These are phyloP conservation scores for Kwoniella shandongensis DNA, from an alignment of 768 basidiomycete species.

Conservation along the genomic window DNA sequence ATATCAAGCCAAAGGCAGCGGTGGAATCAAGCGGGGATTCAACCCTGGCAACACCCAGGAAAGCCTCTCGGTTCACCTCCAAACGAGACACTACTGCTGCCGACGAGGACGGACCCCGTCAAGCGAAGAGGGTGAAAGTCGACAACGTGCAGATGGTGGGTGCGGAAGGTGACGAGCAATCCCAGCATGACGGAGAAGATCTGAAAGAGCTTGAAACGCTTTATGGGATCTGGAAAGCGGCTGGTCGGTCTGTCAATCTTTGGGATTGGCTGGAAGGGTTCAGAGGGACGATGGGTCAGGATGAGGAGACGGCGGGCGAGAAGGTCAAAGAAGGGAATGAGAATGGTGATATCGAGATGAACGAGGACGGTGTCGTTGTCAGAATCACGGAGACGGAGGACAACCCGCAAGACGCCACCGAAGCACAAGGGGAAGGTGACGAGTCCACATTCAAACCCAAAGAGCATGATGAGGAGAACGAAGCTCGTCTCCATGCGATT, in stretches of 20 bases:
- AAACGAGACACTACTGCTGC: neutral
- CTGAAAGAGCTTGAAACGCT: constrained; percentile 36
- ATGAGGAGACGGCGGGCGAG: neutral
- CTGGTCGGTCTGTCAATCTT: constrained; percentile 43
- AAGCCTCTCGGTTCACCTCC: neutral
- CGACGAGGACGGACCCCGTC: neutral
- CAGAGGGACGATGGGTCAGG: constrained; percentile 19
- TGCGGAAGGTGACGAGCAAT: neutral
- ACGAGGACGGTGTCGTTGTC: neutral
- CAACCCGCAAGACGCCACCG: neutral
- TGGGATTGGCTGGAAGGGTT: constrained; percentile 50
- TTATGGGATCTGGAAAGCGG: constrained; percentile 36
- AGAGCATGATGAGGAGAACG: constrained; percentile 23
- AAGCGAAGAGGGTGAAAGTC: neutral
- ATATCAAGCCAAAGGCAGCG: neutral
- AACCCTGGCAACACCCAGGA: constrained; percentile 2
- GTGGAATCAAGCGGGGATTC: neutral
- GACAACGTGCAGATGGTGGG: neutral
- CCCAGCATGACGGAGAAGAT: constrained; percentile 19
- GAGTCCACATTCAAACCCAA: neutral
- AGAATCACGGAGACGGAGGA: neutral
- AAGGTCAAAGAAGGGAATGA: neutral
- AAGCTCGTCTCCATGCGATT: constrained; percentile 36
- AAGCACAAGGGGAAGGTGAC: neutral
- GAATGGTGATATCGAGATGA: constrained; percentile 1